phyloP scores from a whole-genome alignment of 495 filamentous ascomycete genomes.

The Filosporella fistucella region DNA sequence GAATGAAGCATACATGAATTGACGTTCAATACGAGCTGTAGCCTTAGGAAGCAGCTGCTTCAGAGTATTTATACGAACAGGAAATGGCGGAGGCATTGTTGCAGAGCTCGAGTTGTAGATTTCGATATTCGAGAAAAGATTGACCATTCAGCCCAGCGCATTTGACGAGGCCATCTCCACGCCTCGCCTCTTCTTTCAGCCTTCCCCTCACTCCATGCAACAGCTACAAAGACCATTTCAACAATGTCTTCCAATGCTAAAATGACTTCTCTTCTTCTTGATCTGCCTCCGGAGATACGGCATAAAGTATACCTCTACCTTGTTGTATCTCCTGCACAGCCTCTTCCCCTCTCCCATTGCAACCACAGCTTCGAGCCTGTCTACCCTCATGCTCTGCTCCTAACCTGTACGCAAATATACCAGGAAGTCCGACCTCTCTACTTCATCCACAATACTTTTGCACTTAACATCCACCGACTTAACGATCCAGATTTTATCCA shows the following conservation, averaged over 20 bases:
- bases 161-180: too few species aligned
- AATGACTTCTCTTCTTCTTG: conserved; percentile 19
- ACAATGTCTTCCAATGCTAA: not conserved
- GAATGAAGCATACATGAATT: not conserved
- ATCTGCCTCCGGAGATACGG: conserved; percentile 22
- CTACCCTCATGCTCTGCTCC: conserved; percentile 14
- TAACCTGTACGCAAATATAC: conserved; percentile 21
- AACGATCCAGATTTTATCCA: conserved; percentile 4
- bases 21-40: not conserved
- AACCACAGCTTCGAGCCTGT: not conserved
- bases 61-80: conserved; percentile 12
- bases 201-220: not conserved
- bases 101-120: not conserved
- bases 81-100: conserved; percentile 12
- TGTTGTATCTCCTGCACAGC: not conserved
- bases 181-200: conserved; percentile 12
- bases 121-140: too few species aligned
- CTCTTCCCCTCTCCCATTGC: not conserved
- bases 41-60: conserved; percentile 4
- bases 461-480: conserved; percentile 7
- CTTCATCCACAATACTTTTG: conserved; percentile 19
- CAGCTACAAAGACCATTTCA: not conserved
- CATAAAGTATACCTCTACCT: conserved; percentile 19
- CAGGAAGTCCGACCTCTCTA: conserved; percentile 19
- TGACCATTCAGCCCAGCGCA: too few species aligned